A percentile compares a stretch with the other conserved stretches of the same genome.
Evolutionary conservation across 2,329 filamentous ascomycete genomes (phyloP).

Genomic region (Venturia oleaginea): DNA sequence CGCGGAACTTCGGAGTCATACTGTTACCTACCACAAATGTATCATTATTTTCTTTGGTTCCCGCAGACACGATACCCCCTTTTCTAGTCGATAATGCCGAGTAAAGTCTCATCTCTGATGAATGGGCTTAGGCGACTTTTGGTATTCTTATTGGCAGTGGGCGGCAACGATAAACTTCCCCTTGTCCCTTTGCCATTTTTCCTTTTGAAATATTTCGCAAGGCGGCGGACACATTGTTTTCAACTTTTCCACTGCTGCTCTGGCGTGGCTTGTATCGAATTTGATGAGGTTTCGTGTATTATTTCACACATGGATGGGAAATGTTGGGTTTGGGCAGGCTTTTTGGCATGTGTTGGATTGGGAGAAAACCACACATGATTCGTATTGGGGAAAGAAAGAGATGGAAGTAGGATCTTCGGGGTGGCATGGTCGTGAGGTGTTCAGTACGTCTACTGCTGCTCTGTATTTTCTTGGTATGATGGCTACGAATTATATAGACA

Average conservation of each 20-base stretch:
- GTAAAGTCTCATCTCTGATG: not conserved
- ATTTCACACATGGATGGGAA: not conserved
- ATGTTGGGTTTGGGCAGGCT: not conserved
- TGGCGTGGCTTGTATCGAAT: not conserved
- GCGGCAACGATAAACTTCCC: not conserved
- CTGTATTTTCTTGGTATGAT: not conserved
- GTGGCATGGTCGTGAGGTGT: not conserved
- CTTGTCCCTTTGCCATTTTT: not conserved
- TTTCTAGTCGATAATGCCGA: not conserved
- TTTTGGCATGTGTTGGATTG: not conserved
- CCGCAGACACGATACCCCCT: not conserved
- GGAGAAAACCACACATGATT: not conserved
- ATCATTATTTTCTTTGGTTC: not conserved
- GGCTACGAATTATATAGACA: not conserved
- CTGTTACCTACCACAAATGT: not conserved
- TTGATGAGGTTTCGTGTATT: not conserved
- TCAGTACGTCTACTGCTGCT: not conserved
- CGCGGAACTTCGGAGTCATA: not conserved
- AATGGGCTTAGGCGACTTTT: not conserved
- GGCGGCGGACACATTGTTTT: not conserved
- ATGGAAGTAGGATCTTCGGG: not conserved
- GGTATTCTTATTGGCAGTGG: not conserved
- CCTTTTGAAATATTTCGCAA: not conserved
- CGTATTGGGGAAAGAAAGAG: not conserved
- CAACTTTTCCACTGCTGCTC: not conserved